These are phyloP conservation scores for Aspergillus fructus DNA, from an alignment of 2,329 filamentous ascomycete genomes.

Conservation along the genomic window DNA sequence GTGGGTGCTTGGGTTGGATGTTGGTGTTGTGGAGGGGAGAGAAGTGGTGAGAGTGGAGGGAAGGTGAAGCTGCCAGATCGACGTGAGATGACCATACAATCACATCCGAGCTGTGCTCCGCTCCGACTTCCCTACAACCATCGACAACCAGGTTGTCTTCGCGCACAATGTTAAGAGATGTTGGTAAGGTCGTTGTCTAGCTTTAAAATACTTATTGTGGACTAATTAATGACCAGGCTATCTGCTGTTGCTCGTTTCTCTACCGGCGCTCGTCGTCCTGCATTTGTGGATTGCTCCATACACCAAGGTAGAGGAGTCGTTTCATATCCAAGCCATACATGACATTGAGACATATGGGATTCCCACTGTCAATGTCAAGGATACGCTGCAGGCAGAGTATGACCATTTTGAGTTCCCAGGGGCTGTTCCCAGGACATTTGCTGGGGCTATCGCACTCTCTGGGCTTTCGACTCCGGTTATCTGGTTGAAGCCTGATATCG, in stretches of 20 bases:
- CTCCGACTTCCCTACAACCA: not conserved
- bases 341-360: slow-evolving; percentile 83
- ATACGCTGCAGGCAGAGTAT: slow-evolving; percentile 64
- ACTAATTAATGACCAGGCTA: slow-evolving; percentile 12
- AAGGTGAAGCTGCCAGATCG: slow-evolving; percentile 14
- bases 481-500: slow-evolving; percentile 55
- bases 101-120: not conserved
- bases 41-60: slow-evolving; percentile 3
- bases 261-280: slow-evolving; percentile 63
- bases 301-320: slow-evolving; percentile 98
- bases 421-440: slow-evolving; percentile 85
- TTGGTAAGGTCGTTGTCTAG: slow-evolving; percentile 8
- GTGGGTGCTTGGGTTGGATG: not conserved
- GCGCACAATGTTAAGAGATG: slow-evolving; percentile 26
- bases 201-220: not conserved
- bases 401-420: slow-evolving; percentile 91
- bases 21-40: not conserved
- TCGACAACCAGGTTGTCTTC: not conserved
- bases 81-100: not conserved
- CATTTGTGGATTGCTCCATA: slow-evolving; percentile 78
- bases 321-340: slow-evolving; percentile 92
- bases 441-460: slow-evolving; percentile 76
- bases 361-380: slow-evolving; percentile 56
- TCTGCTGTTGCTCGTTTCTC: slow-evolving; percentile 45
- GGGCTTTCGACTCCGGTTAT: slow-evolving; percentile 68